Evolutionary conservation across 1,139 yeast species (phyloP), one percentile per base, ranked within the genome.

Genomic region (Martiniozyma asiatica): DNA sequence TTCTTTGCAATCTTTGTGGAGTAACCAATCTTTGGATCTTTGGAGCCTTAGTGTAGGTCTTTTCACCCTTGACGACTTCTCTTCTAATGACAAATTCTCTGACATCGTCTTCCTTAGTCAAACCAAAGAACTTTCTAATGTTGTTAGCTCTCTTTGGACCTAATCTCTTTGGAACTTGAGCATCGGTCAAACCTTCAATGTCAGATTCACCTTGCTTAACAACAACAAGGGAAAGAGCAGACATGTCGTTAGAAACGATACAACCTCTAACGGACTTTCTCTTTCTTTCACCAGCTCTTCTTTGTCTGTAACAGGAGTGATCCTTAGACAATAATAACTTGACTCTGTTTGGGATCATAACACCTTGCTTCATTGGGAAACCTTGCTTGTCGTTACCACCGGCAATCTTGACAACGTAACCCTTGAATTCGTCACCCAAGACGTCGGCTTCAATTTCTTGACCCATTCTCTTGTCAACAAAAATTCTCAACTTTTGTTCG

Each of bases 361-460:
- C 98, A 78, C 96, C 96, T 73, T 89, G 98, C 70, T 87, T 89
- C 98, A 92, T 89, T 71, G 98, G 97, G 95, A 89, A 92, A 74
- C 98, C 98, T 75, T 89, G 98, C 73, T 89, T 89, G 74, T 89
- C 98, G 81, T 92, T 92, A 79, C 98, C 98, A 63, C 98, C 98
- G 55, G 97, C 71, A 67, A 89, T 87, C 75, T 77, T 89, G 82
- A 89, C 87, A 62, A 85, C 67, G 87, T 89, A 89, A 59, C 98
- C 98, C 71, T 85, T 87, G 92, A 87, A 87, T 71, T 87, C 97
- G 58, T 92, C 98, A 59, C 94, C 94, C 56, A 89, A 80, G 49
- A 84, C 68, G 70, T 89, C 98, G 68, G 97, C 98, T 61, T 85
- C 95, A 61, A 89, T 94, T 71, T 89, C 98, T 73, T 85, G 96